A percentile compares a stretch with the other conserved stretches of the same genome.
phyloP scores from a whole-genome alignment of 306 rosid species.

The Castanea sativa region DNA sequence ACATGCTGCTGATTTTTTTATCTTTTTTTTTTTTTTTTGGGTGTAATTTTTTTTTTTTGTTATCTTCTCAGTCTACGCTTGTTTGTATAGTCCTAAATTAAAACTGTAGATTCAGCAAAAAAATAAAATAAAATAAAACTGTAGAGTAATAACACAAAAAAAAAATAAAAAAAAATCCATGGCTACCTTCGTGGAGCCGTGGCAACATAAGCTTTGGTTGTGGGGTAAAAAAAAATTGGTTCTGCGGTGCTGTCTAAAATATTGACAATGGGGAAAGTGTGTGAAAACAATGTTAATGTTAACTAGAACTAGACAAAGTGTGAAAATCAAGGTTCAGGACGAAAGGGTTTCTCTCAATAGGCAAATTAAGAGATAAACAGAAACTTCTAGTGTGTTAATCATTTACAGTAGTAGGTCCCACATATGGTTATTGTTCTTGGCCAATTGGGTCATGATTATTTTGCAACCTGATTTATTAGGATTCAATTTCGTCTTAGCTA shows the following conservation, averaged over 20 bases:
- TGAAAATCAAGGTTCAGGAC: no score
- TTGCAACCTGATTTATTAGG: background rate
- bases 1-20: slow-evolving; percentile 16
- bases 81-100: background rate
- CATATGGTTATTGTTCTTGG: background rate
- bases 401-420: background rate
- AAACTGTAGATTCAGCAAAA: background rate
- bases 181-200: background rate
- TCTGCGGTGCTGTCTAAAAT: background rate
- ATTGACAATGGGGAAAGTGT: no score
- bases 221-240: background rate
- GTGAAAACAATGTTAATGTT: no score
- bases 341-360: no score
- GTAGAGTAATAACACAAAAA: no score
- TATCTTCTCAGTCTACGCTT: background rate
- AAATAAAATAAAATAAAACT: background rate
- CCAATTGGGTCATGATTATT: background rate
- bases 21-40: no score
- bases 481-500: background rate
- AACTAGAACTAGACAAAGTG: no score
- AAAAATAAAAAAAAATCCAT: background rate
- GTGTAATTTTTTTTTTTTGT: background rate
- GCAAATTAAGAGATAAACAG: no score
- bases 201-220: background rate
- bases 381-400: no score